Percentiles rank a stretch among this genome's conserved stretches.
Evolutionary conservation across 176 grass and related monocot genomes (phyloP).

Genomic region (Triticum urartu): DNA sequence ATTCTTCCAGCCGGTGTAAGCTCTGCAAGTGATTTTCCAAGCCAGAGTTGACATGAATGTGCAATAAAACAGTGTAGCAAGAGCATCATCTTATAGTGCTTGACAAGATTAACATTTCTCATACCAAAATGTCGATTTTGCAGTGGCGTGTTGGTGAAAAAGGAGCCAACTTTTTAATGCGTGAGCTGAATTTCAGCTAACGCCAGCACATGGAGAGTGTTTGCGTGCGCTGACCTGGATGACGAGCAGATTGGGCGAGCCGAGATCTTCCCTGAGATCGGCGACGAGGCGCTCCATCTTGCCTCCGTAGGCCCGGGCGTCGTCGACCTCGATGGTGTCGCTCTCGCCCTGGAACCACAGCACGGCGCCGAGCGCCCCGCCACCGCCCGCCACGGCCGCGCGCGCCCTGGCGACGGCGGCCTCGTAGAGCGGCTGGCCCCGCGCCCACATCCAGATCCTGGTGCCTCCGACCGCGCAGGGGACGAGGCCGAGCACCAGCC

Average conservation of each 20-base stretch:
- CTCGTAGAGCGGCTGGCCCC: constrained; percentile 61
- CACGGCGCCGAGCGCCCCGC: constrained; percentile 60
- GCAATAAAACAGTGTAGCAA: not conserved
- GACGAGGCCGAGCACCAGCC: constrained; percentile 63
- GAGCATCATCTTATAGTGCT: not conserved
- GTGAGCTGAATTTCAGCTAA: not conserved
- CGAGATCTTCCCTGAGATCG: constrained; percentile 76
- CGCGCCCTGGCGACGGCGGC: constrained; percentile 52
- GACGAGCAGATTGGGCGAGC: constrained; percentile 59
- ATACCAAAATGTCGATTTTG: not conserved
- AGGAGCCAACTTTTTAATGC: constrained; percentile 14
- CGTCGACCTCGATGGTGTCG: constrained; percentile 61
- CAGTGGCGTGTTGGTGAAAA: not conserved
- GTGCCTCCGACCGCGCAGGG: constrained; percentile 83
- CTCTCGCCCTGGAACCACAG: constrained; percentile 97
- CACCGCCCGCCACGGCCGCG: constrained; percentile 43
- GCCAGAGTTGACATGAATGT: not conserved
- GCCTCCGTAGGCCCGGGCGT: constrained; percentile 56
- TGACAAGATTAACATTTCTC: not conserved
- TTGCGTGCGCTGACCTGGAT: constrained; percentile 56
- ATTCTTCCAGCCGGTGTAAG: not conserved
- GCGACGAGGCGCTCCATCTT: constrained; percentile 71
- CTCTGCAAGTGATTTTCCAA: not conserved
- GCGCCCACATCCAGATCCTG: constrained; percentile 77
- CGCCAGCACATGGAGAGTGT: not conserved